Evolutionary conservation across 2,329 filamentous ascomycete species (phyloP).

Genomic region (Colletotrichum neosansevieriae): DNA sequence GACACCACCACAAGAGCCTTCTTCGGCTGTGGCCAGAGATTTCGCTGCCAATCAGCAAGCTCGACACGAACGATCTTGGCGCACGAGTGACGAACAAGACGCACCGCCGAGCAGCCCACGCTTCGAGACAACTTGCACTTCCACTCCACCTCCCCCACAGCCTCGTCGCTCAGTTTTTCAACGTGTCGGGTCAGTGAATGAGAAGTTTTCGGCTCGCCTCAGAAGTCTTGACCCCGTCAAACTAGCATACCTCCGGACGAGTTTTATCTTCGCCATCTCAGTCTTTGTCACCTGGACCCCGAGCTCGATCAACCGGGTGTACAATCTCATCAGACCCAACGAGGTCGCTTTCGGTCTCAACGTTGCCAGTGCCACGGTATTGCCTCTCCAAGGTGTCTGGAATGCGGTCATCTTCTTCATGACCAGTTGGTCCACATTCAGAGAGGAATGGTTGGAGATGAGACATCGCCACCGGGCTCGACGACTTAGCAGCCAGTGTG

Average conservation of each 20-base stretch:
- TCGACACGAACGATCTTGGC: constrained; percentile 29
- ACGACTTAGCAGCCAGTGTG: constrained; percentile 27
- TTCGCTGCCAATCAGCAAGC: constrained; percentile 22
- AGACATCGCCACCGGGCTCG: constrained; percentile 6
- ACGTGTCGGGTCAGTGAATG: constrained; percentile 42
- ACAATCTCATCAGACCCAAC: constrained; percentile 70
- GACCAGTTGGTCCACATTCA: constrained; percentile 65
- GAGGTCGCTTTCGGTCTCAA: constrained; percentile 73
- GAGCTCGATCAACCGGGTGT: constrained; percentile 80
- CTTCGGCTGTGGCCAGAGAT: constrained; percentile 32
- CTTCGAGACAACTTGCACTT: constrained; percentile 46
- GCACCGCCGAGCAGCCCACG: constrained; percentile 29
- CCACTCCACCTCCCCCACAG: constrained; percentile 32
- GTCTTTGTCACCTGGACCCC: constrained; percentile 73
- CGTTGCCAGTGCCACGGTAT: constrained; percentile 76
- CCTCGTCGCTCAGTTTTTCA: constrained; percentile 37
- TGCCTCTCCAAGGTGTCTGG: constrained; percentile 85
- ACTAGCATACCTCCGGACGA: constrained; percentile 70
- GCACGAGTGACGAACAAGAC: constrained; percentile 31
- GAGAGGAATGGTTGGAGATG: constrained; percentile 46
- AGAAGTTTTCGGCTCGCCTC: constrained; percentile 49
- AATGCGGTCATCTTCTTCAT: constrained; percentile 82
- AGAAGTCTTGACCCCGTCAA: constrained; percentile 67
- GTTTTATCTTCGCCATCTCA: constrained; percentile 71
- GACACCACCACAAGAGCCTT: constrained; percentile 31